Base-by-base conservation (phyloP, 2,329 filamentous ascomycete species). In the Furcasterigmium sp. region DNA sequence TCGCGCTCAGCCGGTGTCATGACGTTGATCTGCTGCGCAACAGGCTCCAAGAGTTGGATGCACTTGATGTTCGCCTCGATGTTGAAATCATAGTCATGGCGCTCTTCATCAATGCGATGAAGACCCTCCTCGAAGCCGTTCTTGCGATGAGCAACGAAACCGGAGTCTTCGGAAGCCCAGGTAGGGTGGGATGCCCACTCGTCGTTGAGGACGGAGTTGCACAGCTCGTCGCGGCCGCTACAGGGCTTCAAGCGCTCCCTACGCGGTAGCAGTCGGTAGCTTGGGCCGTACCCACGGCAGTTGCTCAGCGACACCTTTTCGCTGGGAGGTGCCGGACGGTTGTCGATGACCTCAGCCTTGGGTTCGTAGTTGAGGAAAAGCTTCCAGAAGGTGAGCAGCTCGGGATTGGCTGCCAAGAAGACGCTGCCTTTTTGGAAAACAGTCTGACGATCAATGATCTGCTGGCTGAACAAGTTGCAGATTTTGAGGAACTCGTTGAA, bases 141-240 rank as follows among this genome's bases (percentile, higher is more conserved):
- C 76, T 98, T 98, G 49, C 91, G 82, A 66, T 98, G 93, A 11
- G 93, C 93, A 46, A 98, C 91, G 55, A 98, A 98, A 1, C 93
- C 93, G 36, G 88, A 95, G 59, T 98, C 93, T 64, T 98, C 93
- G 1, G 91, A 97, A 2, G 91, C 93, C 93, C 93, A 98, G 0
- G 93, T 98, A 4, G 93, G 93, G 66, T 98, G 93, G 20, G 91
- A 97, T 2, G 93, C 93, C 93, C 93, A 98, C 53, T 96, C 88
- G 54, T 98, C 93, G 52, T 98, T 98, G 43, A 98, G 73, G 1
- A 98, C 91, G 19, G 85, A 84, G 53, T 88, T 85, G 67, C 93
- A 98, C 53, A 98, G 83, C 62, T 95, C 90, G 58, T 98, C 93
- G 37, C 93, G 86, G 10, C 93, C 93, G 58, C 88, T 93, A 68